Conservation (phyloP, 1,284 basidiomycete genomes). For the Mycosarcoma mackinlayi region DNA sequence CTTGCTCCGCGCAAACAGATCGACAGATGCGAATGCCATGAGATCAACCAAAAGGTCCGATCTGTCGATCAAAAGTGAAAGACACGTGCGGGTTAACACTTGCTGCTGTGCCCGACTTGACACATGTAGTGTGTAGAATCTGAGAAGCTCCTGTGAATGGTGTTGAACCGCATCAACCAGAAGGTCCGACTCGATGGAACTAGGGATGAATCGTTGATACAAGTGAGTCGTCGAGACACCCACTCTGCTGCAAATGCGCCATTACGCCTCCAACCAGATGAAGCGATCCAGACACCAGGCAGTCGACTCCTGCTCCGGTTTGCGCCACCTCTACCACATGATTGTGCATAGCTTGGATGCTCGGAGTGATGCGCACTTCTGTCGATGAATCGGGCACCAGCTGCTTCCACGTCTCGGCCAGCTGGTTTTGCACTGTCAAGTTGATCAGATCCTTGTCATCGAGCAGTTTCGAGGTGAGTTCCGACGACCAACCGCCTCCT, state of each 20-base stretch:
- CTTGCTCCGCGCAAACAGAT: no score
- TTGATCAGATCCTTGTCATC: conserved; percentile 57
- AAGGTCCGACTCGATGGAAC: no score
- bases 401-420: conserved; percentile 51
- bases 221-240: conserved; percentile 57
- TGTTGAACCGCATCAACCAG: no score
- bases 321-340: conserved; percentile 69
- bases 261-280: conserved; percentile 95
- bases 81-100: no score
- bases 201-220: conserved; percentile 36
- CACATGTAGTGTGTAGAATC: no score
- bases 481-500: conserved; percentile 85
- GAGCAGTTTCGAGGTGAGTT: conserved; percentile 53
- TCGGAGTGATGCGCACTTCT: conserved; percentile 78
- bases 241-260: conserved; percentile 69
- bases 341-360: conserved; percentile 82
- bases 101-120: no score
- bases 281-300: conserved; percentile 90
- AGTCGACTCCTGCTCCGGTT: conserved; percentile 72
- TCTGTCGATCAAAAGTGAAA: no score
- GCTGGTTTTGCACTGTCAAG: conserved; percentile 59
- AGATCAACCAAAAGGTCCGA: no score
- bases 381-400: conserved; percentile 28
- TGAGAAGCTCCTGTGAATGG: no score
- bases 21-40: no score